Base-by-base conservation (phyloP, 192 early-diverging fungal genomes). In the Entomortierella lignicola region DNA sequence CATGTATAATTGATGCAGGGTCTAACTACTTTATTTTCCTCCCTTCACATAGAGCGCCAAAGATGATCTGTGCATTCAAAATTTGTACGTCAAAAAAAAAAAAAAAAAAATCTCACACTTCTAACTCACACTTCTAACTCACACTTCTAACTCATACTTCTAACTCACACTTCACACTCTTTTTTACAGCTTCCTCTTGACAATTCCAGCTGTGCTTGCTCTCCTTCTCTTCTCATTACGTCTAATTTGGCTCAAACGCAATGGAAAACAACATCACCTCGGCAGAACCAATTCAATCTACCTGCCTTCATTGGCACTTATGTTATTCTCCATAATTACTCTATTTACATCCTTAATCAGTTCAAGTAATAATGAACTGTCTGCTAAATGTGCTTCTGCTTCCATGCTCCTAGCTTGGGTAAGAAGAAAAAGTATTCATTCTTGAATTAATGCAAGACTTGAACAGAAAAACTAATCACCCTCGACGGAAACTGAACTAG, bases 221-320 rank as follows among this genome's bases (percentile, higher is more conserved):
- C 51, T 32, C 26, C 17, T 57, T 4, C 10, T 63, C 23, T 75
- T 75, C 55, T 15, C 34, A 15, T 4, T 29, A 7, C 72, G 65
- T 1, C 17, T 75, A 21, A 11, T 23, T 31, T 75, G 43, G 42
- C 43, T 68, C 34, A 47, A 30, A 11, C 53, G 30, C 17, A 41
- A 77, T 64, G 66, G 60, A 1, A 34, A 27, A 20, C 42, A n/a
- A 17, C 74, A 77, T 41, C 18, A 44, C 4, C 66, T 69, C 26
- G 74, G 74, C 48, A 53, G 66, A 20, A 65, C 74, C 0, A 66
- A 10, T 6, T 30, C 21, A 2, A 77, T 77, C 43, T 77, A 77
- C 66, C 69, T 57, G 60, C 39, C 66, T 18, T 63, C 72, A 21
- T 43, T 51, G 18, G 26, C 37, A 4, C 57, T 66, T 23, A 66